phyloP scores from a whole-genome alignment of 2,329 filamentous ascomycete genomes.

The Apiospora marii region DNA sequence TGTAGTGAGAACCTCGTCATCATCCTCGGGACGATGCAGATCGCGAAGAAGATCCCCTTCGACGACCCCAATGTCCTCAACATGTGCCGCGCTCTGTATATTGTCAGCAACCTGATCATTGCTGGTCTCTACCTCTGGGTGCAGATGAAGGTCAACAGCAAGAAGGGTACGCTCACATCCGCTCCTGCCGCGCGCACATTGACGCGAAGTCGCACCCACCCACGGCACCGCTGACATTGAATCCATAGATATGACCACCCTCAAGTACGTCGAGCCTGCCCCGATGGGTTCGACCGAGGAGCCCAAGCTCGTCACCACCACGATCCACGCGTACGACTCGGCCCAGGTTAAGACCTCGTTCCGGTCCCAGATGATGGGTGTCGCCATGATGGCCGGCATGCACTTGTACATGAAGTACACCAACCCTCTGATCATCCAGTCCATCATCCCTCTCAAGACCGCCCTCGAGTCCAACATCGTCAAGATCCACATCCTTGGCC shows the following conservation, averaged over 20 bases:
- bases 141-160: slow-evolving; percentile 86
- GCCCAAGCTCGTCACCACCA: slow-evolving; percentile 95
- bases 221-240: slow-evolving; percentile 13
- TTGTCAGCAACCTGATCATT: slow-evolving; percentile 80
- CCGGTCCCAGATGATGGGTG: slow-evolving; percentile 92
- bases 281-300: slow-evolving; percentile 94
- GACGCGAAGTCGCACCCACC: neutral
- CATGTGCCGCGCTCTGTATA: slow-evolving; percentile 61
- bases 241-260: slow-evolving; percentile 83
- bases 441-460: slow-evolving; percentile 96
- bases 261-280: slow-evolving; percentile 98
- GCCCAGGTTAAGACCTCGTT: slow-evolving; percentile 84
- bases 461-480: slow-evolving; percentile 94
- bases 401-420: slow-evolving; percentile 99
- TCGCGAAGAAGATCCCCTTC: slow-evolving; percentile 93
- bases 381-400: slow-evolving; percentile 99
- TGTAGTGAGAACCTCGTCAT: slow-evolving; percentile 88
- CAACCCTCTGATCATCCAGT: slow-evolving; percentile 98
- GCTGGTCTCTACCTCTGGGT: slow-evolving; percentile 85
- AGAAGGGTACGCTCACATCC: slow-evolving; percentile 78
- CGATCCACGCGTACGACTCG: slow-evolving; percentile 92
- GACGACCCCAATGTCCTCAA: slow-evolving; percentile 76
- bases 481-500: slow-evolving; percentile 92
- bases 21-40: slow-evolving; percentile 98
- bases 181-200: neutral